phyloP scores from a whole-genome alignment of 768 basidiomycete species.

The Termitomyces sp. region DNA sequence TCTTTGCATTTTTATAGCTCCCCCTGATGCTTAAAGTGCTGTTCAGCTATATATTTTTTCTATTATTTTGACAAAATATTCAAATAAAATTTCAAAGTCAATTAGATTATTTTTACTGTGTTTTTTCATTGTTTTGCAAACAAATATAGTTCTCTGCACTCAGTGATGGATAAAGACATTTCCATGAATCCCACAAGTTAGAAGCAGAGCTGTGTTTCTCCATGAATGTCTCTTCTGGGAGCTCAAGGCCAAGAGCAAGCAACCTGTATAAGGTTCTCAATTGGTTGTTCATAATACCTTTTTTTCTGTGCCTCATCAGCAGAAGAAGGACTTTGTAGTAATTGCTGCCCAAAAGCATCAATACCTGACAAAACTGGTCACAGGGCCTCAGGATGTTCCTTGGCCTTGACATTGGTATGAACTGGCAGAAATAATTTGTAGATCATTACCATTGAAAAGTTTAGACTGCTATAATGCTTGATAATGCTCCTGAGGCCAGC shows the following conservation, averaged over 20 bases:
- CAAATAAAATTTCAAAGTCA: too few species aligned
- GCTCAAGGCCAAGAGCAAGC: slow-evolving; percentile 38
- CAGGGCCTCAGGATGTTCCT: slow-evolving; percentile 29
- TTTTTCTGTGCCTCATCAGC: slow-evolving; percentile 24
- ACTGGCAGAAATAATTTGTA: slow-evolving; percentile 19
- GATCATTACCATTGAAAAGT: too few species aligned
- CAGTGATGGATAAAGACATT: slow-evolving; percentile 13
- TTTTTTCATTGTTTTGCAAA: too few species aligned
- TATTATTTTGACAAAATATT: too few species aligned
- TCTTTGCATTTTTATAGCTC: too few species aligned
- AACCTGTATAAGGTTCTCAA: slow-evolving; percentile 14
- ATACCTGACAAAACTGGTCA: slow-evolving; percentile 33
- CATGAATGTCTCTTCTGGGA: slow-evolving; percentile 40
- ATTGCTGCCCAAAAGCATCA: slow-evolving; percentile 27
- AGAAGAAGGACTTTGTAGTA: slow-evolving; percentile 31
- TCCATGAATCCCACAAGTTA: slow-evolving; percentile 27
- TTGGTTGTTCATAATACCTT: not conserved
- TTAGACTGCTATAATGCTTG: too few species aligned
- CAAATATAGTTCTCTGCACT: too few species aligned
- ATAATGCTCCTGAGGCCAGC: too few species aligned
- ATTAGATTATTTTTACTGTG: too few species aligned
- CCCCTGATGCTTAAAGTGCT: too few species aligned
- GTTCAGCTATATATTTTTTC: too few species aligned
- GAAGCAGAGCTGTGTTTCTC: slow-evolving; percentile 33
- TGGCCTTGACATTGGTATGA: slow-evolving; percentile 25